Evolutionary conservation across 805 yeast species (phyloP).

Genomic region (Pichia gijzeniarum): DNA sequence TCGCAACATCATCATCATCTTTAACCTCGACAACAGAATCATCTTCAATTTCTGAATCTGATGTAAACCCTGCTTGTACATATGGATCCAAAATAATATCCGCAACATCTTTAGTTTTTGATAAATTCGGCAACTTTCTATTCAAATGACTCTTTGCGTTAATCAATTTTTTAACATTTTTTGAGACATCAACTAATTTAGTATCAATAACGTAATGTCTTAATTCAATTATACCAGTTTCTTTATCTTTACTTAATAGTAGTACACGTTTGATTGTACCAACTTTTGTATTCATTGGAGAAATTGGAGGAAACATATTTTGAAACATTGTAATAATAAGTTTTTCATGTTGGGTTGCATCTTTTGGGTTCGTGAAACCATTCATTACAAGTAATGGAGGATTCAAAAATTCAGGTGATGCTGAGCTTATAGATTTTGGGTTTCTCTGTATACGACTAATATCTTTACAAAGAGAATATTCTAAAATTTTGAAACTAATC

Average conservation of each 20-base stretch:
- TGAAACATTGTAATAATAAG: conserved; percentile 85
- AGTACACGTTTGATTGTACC: conserved; percentile 75
- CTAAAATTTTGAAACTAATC: conserved; percentile 67
- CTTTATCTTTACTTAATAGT: conserved; percentile 66
- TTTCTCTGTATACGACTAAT: conserved; percentile 59
- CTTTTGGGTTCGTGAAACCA: conserved; percentile 71
- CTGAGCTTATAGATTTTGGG: conserved; percentile 73
- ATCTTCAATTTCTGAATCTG: conserved; percentile 92
- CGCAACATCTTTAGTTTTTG: conserved; percentile 64
- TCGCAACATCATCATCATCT: conserved; percentile 23
- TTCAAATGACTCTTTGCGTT: conserved; percentile 53
- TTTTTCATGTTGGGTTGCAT: conserved; percentile 66
- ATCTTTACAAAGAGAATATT: conserved; percentile 79
- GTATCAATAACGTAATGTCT: conserved; percentile 90
- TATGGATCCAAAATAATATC: conserved; percentile 81
- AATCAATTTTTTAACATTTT: conserved; percentile 64
- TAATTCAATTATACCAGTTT: conserved; percentile 68
- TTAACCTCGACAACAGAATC: conserved; percentile 68
- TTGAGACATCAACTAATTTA: conserved; percentile 70
- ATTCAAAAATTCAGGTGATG: conserved; percentile 51
- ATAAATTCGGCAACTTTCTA: conserved; percentile 65
- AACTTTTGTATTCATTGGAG: conserved; percentile 75
- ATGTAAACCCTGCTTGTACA: conserved; percentile 60
- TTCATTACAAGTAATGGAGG: conserved; percentile 93
- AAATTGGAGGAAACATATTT: conserved; percentile 91